phyloP scores from a whole-genome alignment of 2,329 filamentous ascomycete species.

The Emmonsiellopsis sp. region DNA sequence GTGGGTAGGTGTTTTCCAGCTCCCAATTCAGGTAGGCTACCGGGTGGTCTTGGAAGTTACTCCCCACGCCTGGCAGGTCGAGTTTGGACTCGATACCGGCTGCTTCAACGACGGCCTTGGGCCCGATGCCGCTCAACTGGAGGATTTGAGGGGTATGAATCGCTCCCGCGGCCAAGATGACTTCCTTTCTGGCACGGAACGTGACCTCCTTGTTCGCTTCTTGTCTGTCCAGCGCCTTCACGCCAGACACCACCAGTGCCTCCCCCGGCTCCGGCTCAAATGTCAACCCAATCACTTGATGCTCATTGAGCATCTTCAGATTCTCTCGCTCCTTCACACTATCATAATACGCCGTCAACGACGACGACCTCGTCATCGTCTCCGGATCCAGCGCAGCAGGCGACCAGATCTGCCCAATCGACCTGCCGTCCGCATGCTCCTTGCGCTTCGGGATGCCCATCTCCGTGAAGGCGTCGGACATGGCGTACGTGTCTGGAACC shows the following conservation, averaged over 20 bases:
- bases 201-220: not conserved
- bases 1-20: constrained; percentile 1
- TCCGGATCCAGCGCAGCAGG: constrained; percentile 6
- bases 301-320: constrained; percentile 4
- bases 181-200: constrained; percentile 19
- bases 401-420: constrained; percentile 5
- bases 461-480: constrained; percentile 9
- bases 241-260: not conserved
- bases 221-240: constrained; percentile 15
- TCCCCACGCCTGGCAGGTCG: constrained; percentile 42
- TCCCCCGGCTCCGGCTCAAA: constrained; percentile 5
- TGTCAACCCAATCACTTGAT: constrained; percentile 1
- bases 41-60: constrained; percentile 17
- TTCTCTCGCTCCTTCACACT: not conserved
- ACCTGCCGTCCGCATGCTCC: constrained; percentile 2
- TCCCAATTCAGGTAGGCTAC: constrained; percentile 10
- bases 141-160: constrained; percentile 38
- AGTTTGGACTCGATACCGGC: constrained; percentile 31
- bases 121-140: constrained; percentile 41
- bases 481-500: constrained; percentile 6
- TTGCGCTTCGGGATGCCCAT: not conserved
- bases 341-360: constrained; percentile 6
- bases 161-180: constrained; percentile 33
- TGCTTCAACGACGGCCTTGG: constrained; percentile 24
- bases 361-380: constrained; percentile 6